phyloP scores from a whole-genome alignment of 495 filamentous ascomycete genomes.

The Immersiella caudata region DNA sequence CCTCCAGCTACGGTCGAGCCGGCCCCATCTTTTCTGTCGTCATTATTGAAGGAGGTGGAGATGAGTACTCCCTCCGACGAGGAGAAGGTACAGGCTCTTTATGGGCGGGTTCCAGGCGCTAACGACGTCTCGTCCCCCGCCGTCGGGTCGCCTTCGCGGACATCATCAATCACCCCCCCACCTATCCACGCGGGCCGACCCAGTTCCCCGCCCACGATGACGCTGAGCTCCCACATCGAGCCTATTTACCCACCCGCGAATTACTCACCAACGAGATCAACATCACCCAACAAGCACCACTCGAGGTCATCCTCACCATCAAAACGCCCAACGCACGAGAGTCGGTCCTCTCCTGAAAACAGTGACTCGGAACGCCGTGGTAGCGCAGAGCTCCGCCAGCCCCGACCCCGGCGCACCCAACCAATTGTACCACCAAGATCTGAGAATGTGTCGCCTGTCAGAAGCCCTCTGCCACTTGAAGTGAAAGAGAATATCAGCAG shows the following conservation, averaged over 20 bases:
- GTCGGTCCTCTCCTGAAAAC: conserved; percentile 43
- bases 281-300: conserved; percentile 33
- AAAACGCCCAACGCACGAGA: conserved; percentile 17
- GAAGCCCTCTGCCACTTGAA: conserved; percentile 62
- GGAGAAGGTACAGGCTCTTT: conserved; percentile 51
- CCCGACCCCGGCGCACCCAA: conserved; percentile 49
- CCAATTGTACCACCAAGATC: conserved; percentile 45
- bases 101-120: conserved; percentile 49
- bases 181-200: conserved; percentile 65
- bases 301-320: conserved; percentile 37
- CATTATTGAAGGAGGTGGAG: conserved; percentile 85
- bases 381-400: conserved; percentile 52
- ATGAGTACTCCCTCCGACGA: conserved; percentile 61
- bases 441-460: conserved; percentile 58
- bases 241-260: conserved; percentile 63
- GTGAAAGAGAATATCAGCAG: conserved; percentile 80
- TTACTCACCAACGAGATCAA: conserved; percentile 54
- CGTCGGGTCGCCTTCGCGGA: conserved; percentile 67
- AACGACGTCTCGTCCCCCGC: conserved; percentile 66
- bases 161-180: conserved; percentile 70
- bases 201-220: conserved; percentile 62
- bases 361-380: conserved; percentile 48
- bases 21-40: conserved; percentile 72
- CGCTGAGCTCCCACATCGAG: conserved; percentile 64
- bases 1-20: conserved; percentile 36